phyloP scores from a whole-genome alignment of 2,329 filamentous ascomycete species.

The Paraphoma chrysanthemicola region DNA sequence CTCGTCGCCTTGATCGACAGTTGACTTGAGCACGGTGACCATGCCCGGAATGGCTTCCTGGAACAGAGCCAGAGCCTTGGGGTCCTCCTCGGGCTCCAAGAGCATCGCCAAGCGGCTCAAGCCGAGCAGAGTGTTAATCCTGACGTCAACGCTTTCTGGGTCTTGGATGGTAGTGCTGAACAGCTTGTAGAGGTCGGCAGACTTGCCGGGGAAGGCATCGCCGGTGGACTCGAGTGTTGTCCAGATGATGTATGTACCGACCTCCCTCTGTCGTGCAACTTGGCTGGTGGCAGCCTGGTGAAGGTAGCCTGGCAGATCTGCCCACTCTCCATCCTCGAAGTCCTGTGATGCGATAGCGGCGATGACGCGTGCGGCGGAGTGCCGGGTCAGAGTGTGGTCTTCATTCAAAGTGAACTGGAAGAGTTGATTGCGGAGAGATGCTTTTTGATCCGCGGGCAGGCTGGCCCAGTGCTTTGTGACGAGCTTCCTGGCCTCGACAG shows the following conservation, averaged over 20 bases:
- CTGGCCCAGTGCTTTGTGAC: conserved; percentile 85
- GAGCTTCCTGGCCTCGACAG: conserved; percentile 85
- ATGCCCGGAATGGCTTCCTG: conserved; percentile 84
- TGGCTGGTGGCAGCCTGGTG: conserved; percentile 79
- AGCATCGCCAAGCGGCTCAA: conserved; percentile 88
- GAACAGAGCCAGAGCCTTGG: conserved; percentile 74
- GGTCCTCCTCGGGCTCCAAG: conserved; percentile 85
- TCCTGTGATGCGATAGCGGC: conserved; percentile 86
- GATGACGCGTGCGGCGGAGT: conserved; percentile 87
- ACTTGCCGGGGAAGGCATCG: conserved; percentile 81
- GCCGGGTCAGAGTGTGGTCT: conserved; percentile 75
- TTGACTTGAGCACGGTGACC: conserved; percentile 86
- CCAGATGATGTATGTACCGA: conserved; percentile 91
- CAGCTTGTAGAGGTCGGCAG: conserved; percentile 78
- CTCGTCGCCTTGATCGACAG: conserved; percentile 80
- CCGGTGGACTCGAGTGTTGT: conserved; percentile 89
- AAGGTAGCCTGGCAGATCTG: conserved; percentile 78
- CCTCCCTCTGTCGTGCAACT: conserved; percentile 81
- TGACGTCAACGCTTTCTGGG: conserved; percentile 87
- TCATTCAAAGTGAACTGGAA: conserved; percentile 85
- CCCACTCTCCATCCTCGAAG: conserved; percentile 85
- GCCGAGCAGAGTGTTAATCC: conserved; percentile 91
- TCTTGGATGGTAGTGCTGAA: conserved; percentile 90
- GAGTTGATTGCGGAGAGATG: conserved; percentile 79
- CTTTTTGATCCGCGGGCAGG: conserved; percentile 77